Evolutionary conservation across 2,329 filamentous ascomycete genomes (phyloP).

Genomic region (Fragosphaeria purpurea): DNA sequence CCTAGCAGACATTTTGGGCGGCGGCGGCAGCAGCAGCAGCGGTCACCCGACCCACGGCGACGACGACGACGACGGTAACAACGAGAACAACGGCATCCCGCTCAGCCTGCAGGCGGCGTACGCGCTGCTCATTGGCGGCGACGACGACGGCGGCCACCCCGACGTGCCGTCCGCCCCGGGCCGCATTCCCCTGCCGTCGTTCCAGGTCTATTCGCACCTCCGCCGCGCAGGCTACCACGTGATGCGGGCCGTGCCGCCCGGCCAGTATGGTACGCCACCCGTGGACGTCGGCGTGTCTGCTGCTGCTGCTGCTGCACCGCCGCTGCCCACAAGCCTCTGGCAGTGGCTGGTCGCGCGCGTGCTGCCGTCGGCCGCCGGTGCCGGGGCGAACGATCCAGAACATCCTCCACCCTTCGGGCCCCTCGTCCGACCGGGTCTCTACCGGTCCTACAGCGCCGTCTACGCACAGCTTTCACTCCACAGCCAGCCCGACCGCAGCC

Average conservation of each 20-base stretch:
- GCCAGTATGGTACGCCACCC: background rate
- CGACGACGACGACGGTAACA: background rate
- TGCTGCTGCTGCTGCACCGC: slow-evolving; percentile 1
- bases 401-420: slow-evolving; percentile 36
- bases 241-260: slow-evolving; percentile 9
- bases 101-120: slow-evolving; percentile 90
- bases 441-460: slow-evolving; percentile 58
- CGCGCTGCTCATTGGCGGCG: slow-evolving; percentile 66
- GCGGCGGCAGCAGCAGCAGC: slow-evolving; percentile 13
- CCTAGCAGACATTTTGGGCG: slow-evolving; percentile 37
- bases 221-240: slow-evolving; percentile 77
- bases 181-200: slow-evolving; percentile 63
- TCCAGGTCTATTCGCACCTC: slow-evolving; percentile 77
- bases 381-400: background rate
- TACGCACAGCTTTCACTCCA: slow-evolving; percentile 62
- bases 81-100: slow-evolving; percentile 56
- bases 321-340: slow-evolving; percentile 28
- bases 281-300: background rate
- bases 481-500: slow-evolving; percentile 39
- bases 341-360: slow-evolving; percentile 45
- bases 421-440: slow-evolving; percentile 51
- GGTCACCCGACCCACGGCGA: slow-evolving; percentile 17
- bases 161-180: slow-evolving; percentile 24
- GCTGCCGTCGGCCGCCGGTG: background rate
- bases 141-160: slow-evolving; percentile 33